Evolutionary conservation across 768 basidiomycete species (phyloP), one percentile per base, ranked within the genome.

Genomic region (Coprinellus aureogranulatus): DNA sequence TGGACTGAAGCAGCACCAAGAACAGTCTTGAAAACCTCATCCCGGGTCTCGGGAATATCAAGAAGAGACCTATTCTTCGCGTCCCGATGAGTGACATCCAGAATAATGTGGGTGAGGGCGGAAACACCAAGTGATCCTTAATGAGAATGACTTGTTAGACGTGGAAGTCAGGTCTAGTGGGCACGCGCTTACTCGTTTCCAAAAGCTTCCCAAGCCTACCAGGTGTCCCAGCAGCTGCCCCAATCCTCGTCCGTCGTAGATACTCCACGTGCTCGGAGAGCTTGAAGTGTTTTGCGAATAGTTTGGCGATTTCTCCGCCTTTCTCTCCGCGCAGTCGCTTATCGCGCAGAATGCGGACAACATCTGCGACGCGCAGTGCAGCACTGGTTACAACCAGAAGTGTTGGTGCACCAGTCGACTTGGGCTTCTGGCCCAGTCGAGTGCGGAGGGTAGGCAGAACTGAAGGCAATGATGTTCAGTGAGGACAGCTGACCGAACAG

Each of bases 211-310:
- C 93, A 41, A 98, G 76, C 64, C 96, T 81, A 27, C 90, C 89
- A 25, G 96, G 95, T 2, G 96, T 99, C 20, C 96, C 96, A 26
- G 90, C 92, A 20, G 93, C 96, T 41, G 89, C 81, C 22, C 88
- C 89, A 46, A 98, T 83, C 68, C 88, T 91, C n/a, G 93, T 95
- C 62, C 85, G 81, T 66, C 81, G 80, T 65, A 98, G 79, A 74
- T 94, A 92, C 16, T 84, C 77, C 65, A 90, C 84, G 70, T 98
- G 95, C 57, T 95, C 91, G 49, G 87, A 77, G 40, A 95, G 77
- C 73, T 95, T 97, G 74, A 96, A 86, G 68, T 98, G 95, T 71
- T 89, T 94, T 28, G 95, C 93, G 65, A 98, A 98, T 26, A 99
- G 82, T 71, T 98, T 98, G 22, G 90, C 94, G 30, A 97, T 88